Evolutionary conservation across 2,329 filamentous ascomycete species (phyloP).

Genomic region (Sporothrix luriei): DNA sequence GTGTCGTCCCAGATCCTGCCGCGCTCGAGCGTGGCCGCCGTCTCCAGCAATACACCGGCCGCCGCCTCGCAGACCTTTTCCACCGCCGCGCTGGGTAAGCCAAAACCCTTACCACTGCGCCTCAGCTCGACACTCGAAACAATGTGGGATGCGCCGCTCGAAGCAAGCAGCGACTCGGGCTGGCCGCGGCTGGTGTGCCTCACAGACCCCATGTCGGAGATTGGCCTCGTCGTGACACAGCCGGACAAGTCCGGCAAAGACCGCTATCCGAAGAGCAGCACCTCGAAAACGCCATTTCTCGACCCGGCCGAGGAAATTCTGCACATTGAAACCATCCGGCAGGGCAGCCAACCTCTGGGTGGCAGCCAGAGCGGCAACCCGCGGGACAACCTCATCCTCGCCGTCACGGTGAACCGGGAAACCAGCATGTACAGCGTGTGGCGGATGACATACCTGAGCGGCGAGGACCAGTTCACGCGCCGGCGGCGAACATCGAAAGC

Average conservation of each 20-base stretch:
- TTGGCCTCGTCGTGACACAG: slow-evolving; percentile 76
- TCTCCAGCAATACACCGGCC: not conserved
- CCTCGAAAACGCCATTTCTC: slow-evolving; percentile 59
- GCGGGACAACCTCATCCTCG: slow-evolving; percentile 63
- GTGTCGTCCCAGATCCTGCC: slow-evolving; percentile 67
- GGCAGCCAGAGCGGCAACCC: slow-evolving; percentile 43
- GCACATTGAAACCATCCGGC: slow-evolving; percentile 68
- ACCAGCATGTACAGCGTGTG: slow-evolving; percentile 80
- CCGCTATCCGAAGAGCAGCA: slow-evolving; percentile 45
- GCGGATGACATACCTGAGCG: slow-evolving; percentile 75
- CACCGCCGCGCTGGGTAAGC: slow-evolving; percentile 58
- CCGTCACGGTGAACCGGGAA: slow-evolving; percentile 79
- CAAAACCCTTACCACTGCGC: slow-evolving; percentile 57
- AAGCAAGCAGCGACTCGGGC: slow-evolving; percentile 57
- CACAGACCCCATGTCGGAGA: slow-evolving; percentile 80
- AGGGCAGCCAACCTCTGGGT: slow-evolving; percentile 51
- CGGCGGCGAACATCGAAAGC: slow-evolving; percentile 51
- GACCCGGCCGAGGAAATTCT: slow-evolving; percentile 79
- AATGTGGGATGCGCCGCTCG: slow-evolving; percentile 58
- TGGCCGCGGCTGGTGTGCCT: slow-evolving; percentile 80
- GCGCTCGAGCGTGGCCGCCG: slow-evolving; percentile 47
- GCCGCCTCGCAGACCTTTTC: slow-evolving; percentile 58
- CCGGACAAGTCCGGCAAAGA: slow-evolving; percentile 48
- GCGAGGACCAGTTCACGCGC: slow-evolving; percentile 60
- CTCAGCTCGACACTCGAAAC: slow-evolving; percentile 59